Conservation (phyloP, 805 yeast genomes). For the Saccharomycopsis olivae region DNA sequence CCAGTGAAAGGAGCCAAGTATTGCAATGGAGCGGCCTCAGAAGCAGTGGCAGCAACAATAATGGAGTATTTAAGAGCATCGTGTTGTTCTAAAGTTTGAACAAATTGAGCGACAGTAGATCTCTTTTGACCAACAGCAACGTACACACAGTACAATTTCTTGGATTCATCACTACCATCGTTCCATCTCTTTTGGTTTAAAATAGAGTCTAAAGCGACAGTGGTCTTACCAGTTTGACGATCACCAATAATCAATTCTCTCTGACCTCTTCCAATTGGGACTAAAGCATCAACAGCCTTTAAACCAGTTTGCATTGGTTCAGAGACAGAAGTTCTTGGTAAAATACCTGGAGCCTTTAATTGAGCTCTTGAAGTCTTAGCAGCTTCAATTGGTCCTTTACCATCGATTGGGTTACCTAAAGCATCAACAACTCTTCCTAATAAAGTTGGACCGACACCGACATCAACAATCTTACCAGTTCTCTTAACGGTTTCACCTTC, state of each 20-base stretch:
- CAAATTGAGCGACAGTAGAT: conserved; percentile 99
- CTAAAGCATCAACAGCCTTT: conserved; percentile 97
- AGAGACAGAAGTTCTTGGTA: conserved; percentile 96
- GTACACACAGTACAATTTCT: conserved; percentile 99
- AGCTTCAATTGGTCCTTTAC: conserved; percentile 95
- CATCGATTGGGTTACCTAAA: conserved; percentile 98
- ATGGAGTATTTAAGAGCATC: conserved; percentile 97
- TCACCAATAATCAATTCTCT: conserved; percentile 99
- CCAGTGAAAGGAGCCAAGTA: conserved; percentile 99
- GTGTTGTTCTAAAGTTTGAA: conserved; percentile 96
- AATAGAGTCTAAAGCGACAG: conserved; percentile 96
- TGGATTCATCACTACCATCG: conserved; percentile 86
- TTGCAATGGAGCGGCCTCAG: conserved; percentile 99
- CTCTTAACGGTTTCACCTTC: conserved; percentile 99
- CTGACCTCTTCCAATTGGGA: conserved; percentile 99
- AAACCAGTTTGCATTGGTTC: conserved; percentile 99
- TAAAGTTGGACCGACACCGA: conserved; percentile 96
- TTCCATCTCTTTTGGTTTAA: conserved; percentile 99
- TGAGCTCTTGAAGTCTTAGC: conserved; percentile 87
- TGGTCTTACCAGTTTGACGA: conserved; percentile 99
- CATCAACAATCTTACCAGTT: conserved; percentile 99
- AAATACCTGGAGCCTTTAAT: conserved; percentile 99
- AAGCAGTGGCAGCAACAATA: conserved; percentile 99
- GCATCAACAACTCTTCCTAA: conserved; percentile 99
- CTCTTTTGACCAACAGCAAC: conserved; percentile 99